phyloP scores from a whole-genome alignment of 2,329 filamentous ascomycete genomes.

The Alternaria sp. region DNA sequence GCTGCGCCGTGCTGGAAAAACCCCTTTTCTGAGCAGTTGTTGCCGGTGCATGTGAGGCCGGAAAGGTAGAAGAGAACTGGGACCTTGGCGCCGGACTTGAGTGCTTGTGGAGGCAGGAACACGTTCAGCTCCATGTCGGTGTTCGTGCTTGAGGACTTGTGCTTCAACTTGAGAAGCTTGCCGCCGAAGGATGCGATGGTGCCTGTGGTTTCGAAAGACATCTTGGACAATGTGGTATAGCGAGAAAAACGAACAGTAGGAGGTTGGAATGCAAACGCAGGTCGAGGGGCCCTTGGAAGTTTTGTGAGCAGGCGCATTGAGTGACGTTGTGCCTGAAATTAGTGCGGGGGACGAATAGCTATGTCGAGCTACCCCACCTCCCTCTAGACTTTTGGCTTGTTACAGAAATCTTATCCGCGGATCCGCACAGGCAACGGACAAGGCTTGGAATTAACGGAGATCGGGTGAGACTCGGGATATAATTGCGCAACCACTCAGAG shows the following conservation, averaged over 20 bases:
- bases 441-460: constrained; percentile 31
- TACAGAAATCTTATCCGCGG: constrained; percentile 39
- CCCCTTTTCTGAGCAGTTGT: constrained; percentile 77
- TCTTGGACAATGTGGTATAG: constrained; percentile 30
- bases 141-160: constrained; percentile 77
- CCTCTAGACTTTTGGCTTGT: constrained; percentile 33
- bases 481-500: constrained; percentile 30
- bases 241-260: constrained; percentile 14
- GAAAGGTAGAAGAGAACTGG: constrained; percentile 93
- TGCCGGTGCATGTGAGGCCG: constrained; percentile 91
- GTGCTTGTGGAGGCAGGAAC: constrained; percentile 80
- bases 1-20: constrained; percentile 89
- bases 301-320: constrained; percentile 28
- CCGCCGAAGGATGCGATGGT: constrained; percentile 92
- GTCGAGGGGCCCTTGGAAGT: constrained; percentile 25
- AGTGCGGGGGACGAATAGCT: constrained; percentile 40
- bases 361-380: constrained; percentile 39
- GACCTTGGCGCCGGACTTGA: constrained; percentile 64
- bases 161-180: constrained; percentile 91
- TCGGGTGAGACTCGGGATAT: constrained; percentile 47
- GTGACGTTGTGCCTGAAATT: constrained; percentile 41
- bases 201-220: constrained; percentile 85
- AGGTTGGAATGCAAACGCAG: constrained; percentile 15
- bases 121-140: constrained; percentile 94
- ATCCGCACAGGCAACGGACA: constrained; percentile 36